These are phyloP conservation scores for Allantophomopsis lycopodina DNA, from an alignment of 2,329 filamentous ascomycete species.

Conservation along the genomic window DNA sequence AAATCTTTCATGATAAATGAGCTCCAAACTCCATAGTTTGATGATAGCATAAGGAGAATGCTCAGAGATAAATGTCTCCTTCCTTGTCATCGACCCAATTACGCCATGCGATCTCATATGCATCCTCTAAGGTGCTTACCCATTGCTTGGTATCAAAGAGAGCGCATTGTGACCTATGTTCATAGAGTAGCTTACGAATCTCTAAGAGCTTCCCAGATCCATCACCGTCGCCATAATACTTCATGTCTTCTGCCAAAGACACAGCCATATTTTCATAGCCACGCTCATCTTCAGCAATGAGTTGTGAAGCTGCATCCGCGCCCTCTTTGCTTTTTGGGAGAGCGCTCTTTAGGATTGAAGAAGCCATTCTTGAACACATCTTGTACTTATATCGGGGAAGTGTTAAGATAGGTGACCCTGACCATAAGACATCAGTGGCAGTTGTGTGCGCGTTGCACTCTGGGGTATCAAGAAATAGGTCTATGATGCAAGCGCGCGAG, in stretches of 20 bases:
- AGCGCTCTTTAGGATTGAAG: slow-evolving; percentile 83
- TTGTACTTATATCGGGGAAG: slow-evolving; percentile 89
- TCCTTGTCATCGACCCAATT: slow-evolving; percentile 75
- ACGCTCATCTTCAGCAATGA: slow-evolving; percentile 66
- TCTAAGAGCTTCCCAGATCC: slow-evolving; percentile 61
- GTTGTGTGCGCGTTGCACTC: slow-evolving; percentile 98
- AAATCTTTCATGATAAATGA: too few species aligned
- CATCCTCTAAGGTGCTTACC: slow-evolving; percentile 79
- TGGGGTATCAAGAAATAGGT: slow-evolving; percentile 91
- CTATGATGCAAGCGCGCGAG: slow-evolving; percentile 77
- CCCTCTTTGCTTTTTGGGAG: slow-evolving; percentile 63
- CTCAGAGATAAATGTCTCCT: slow-evolving; percentile 78
- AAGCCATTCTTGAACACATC: slow-evolving; percentile 98
- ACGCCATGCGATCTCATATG: slow-evolving; percentile 80
- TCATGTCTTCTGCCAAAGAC: slow-evolving; percentile 41
- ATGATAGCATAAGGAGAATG: too few species aligned
- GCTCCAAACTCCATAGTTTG: too few species aligned
- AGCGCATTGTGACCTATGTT: slow-evolving; percentile 71
- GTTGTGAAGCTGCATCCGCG: slow-evolving; percentile 49
- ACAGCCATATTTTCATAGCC: slow-evolving; percentile 76
- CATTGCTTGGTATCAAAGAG: slow-evolving; percentile 86
- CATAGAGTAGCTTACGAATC: slow-evolving; percentile 69
- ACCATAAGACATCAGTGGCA: slow-evolving; percentile 92
- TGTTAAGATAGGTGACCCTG: slow-evolving; percentile 83
- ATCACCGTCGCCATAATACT: slow-evolving; percentile 41